Evolutionary conservation across 2,329 filamentous ascomycete genomes (phyloP), one percentile per base, ranked within the genome.

Genomic region (Xylariaceae sp.): DNA sequence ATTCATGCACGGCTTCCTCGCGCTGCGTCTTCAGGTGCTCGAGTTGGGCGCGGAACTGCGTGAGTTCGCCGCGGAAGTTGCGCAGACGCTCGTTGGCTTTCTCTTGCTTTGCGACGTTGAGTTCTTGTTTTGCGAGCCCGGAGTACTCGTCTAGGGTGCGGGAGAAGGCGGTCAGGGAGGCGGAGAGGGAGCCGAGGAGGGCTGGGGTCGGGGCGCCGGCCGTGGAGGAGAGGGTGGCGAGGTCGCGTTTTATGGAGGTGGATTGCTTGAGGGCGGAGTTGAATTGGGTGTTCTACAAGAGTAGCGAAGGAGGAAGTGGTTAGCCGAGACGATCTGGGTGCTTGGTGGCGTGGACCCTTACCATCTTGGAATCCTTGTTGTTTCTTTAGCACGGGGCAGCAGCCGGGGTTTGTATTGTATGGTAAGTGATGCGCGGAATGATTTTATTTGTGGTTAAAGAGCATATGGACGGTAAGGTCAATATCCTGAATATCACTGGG

Each of bases 141-240:
- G 88, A 85, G 79, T 99, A 99, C 72, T 97, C 92, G 76, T 97
- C 92, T 65, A 99, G 82, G 0, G 91, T 96, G 62, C 94, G 90
- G 51, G 89, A 85, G 74, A 99, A 92, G 61, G 92, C 86, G 0
- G 77, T 76, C 7, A 79, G 67, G 6, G 88, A 89, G 39, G 88
- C 88, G 3, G 88, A 88, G 68, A 92, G 82, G 70, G 90, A 85
- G 70, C 88, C 88, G 73, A 80, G 66, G 53, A 70, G 65, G 51
- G 75, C 76, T n/a, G 76, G 77, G 71, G 87, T 87, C 17, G 88
- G 79, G 3, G 82, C 79, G 52, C 64, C 53, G 37, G 37, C 6
- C 2, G 37, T 9, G 30, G 85, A 79, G 55, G 86, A 79, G 68
- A 92, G 87, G 60, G 80, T 78, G 65, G 88, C 83, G 61, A 94